Base-by-base conservation (phyloP, 2,329 filamentous ascomycete genomes). In the Ascochyta fabae region DNA sequence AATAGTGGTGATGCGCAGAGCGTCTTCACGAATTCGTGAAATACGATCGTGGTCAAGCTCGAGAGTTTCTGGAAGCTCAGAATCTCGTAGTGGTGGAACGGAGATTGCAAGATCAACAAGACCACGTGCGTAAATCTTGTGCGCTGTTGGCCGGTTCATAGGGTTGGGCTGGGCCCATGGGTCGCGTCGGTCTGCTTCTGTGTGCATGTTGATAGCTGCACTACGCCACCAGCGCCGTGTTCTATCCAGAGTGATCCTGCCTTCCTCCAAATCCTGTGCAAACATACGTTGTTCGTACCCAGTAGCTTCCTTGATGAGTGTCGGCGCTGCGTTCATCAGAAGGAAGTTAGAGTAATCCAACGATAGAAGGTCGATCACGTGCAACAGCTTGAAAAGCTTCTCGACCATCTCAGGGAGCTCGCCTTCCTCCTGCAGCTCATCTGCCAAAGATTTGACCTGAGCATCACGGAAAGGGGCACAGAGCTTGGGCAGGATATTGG, bases 301-400 rank as follows among this genome's bases (percentile, higher is more conserved):
- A 1, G 86, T 79, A 2, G 89, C 86, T 60, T 90, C 87, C 60
- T 88, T 84, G 49, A 92, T 85, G 48, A 95, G 81, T 6, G 85
- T 85, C 0, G 89, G 89, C 1, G 88, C 88, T 0, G 87, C 87
- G 26, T 88, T 84, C 72, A 87, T 86, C 45, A 95, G 79, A 65
- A 93, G 81, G 69, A 91, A 94, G 71, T 95, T 95, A 56, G 90
- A 88, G 68, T 93, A 92, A 67, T 95, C 91, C 55, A 91, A 86
- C 23, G 90, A 85, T 78, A 94, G 88, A 33, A 89, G 79, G 66
- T 95, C 89, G 52, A 93, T 89, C 63, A 91, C 89, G 27, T 86
- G 84, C 49, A 92, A 84, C 2, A 95, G 80, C 13, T 88, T 87
- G 76, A 92, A 88, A 1, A 94, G 83, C 59, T 91, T 88, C 68